Evolutionary conservation across 1,284 basidiomycete genomes (phyloP).

Genomic region (Marasmius oreades): DNA sequence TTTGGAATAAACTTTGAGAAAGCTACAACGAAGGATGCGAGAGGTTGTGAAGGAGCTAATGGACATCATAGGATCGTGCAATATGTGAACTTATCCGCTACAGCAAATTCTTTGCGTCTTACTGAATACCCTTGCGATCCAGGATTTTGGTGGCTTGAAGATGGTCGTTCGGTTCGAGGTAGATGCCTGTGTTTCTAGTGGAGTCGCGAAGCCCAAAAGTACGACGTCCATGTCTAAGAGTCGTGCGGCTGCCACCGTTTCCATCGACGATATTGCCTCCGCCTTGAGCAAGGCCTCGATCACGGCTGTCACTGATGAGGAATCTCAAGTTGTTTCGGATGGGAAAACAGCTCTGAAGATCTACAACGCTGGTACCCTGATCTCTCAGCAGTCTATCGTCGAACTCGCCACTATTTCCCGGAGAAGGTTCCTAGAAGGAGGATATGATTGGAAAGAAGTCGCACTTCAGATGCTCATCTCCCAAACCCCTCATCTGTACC

Average conservation of each 20-base stretch:
- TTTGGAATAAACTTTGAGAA: slow-evolving; percentile 51
- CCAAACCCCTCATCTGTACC: slow-evolving; percentile 48
- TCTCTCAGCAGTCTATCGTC: slow-evolving; percentile 42
- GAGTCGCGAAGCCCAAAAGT: slow-evolving; percentile 4
- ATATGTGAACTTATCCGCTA: slow-evolving; percentile 36
- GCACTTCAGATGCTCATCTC: slow-evolving; percentile 55
- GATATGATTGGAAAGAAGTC: slow-evolving; percentile 42
- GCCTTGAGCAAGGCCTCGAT: slow-evolving; percentile 21
- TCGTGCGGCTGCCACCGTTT: not conserved
- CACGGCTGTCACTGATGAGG: not conserved
- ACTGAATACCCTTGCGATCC: not conserved
- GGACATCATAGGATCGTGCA: slow-evolving; percentile 50
- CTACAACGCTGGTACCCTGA: slow-evolving; percentile 35
- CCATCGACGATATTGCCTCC: slow-evolving; percentile 34
- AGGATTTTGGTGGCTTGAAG: slow-evolving; percentile 46
- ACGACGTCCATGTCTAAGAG: no score
- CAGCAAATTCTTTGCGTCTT: not conserved
- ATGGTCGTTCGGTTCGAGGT: slow-evolving; percentile 51
- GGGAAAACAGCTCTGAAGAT: slow-evolving; percentile 24
- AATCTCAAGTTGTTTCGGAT: not conserved
- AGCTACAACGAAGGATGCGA: slow-evolving; percentile 37
- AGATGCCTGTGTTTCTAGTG: slow-evolving; percentile 37
- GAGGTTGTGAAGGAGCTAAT: slow-evolving; percentile 37
- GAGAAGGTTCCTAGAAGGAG: slow-evolving; percentile 18
- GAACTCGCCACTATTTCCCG: slow-evolving; percentile 45